Evolutionary conservation across 2,329 filamentous ascomycete genomes (phyloP), one percentile per base, ranked within the genome.

Genomic region (Chaetomium sp.): DNA sequence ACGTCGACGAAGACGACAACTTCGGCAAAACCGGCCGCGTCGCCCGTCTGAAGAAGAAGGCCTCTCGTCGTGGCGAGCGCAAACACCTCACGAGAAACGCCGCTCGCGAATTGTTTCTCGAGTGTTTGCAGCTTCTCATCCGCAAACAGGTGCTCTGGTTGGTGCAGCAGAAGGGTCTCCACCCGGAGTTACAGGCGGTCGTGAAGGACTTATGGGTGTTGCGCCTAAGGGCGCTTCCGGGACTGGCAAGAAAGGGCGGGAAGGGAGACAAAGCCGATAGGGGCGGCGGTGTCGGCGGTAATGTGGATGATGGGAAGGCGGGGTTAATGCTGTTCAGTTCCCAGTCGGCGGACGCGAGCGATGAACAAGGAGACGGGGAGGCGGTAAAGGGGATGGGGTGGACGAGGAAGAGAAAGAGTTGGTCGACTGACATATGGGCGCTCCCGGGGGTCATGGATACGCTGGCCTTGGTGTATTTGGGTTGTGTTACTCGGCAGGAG

Each of bases 191-290:
- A 10, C 90, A 95, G 75, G 85, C 75, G 6, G 77, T 95, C 8
- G 84, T 95, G 5, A 82, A 85, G 56, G 91, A 96, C 67, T 79
- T 99, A 11, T 99, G 94, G 92, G 79, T 86, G 52, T 73, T 96
- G 50, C 82, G 89, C 5, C 74, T 78, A 2, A 72, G 79, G 40
- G 66, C 69, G 51, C 75, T 91, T 40, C 77, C 81, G 49, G 78
- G 76, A 47, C 73, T 89, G 27, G 73, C 73, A 48, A 69, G 70
- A 63, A 75, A 60, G 37, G 34, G 45, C 40, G 42, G 65, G 5
- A 11, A 44, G 68, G 71, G 35, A 71, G n/a, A 33, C 3, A 64
- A 46, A 68, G 70, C 35, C 71, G 36, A 37, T 11, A 64, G 67
- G 45, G 62, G 67, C 45, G 69, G 71, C 35, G 72, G 72, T 52